Base-by-base conservation (phyloP, 768 basidiomycete genomes). In the Hericium coralloides region DNA sequence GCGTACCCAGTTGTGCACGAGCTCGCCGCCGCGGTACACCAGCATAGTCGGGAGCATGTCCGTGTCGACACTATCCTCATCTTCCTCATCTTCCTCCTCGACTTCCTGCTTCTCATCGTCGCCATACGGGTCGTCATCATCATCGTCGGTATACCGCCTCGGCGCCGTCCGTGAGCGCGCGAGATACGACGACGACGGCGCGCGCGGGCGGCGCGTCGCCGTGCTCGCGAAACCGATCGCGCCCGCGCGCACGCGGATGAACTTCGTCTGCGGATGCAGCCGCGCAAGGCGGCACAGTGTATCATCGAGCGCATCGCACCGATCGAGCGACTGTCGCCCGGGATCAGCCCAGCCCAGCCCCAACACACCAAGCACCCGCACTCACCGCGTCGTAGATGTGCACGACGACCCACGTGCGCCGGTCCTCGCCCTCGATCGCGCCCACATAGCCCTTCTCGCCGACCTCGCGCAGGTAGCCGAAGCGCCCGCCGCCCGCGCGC, bases 1-100 rank as follows among this genome's bases (percentile, higher is more conserved):
- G 23, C 90, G 77, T 9, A 92, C 86, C 90, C 90, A 92, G 51
- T 88, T 89, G 63, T 89, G 80, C n/a, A 90, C 81, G n/a, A 92
- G 79, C 59, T 89, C 82, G 17, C 90, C 89, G 57, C 80, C 83
- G 17, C 83, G 85, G 63, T 92, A 92, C 4, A 88, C 86, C 12
- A 90, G 76, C 65, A 90, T 68, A 1, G 89, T 90, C 0, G 89
- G 89, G 25, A 91, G 75, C 76, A 91, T 81, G 66, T 91, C 89
- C 4, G 84, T 78, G 63, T 91, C 89, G 43, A 90, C 83, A 26
- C 82, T 70, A 52, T 81, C 83, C 5, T 88, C 85, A 12, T 79
- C 77, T 1, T 76, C 74, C 14, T 72, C 72, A 7, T 69, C 69
- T 6, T 55, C 61, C 12, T 62, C 59, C n/a, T 65, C 53, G 0